Percentiles rank a stretch among this genome's conserved stretches.
These are phyloP conservation scores for Dysphania ambrosioides DNA, from an alignment of 148 eudicot species.

Conservation along the genomic window DNA sequence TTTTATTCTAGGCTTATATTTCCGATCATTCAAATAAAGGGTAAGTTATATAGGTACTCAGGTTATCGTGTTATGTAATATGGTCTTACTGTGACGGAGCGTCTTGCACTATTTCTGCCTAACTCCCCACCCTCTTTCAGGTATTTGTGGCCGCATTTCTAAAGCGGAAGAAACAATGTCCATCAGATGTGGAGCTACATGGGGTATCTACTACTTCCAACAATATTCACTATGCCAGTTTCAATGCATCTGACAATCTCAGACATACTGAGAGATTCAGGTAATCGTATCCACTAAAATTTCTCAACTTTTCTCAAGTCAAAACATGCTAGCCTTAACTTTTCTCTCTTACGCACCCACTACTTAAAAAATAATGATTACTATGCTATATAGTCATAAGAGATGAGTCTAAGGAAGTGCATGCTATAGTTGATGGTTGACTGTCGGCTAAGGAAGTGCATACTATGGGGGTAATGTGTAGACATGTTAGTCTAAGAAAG, in stretches of 20 bases:
- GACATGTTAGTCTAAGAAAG: neutral
- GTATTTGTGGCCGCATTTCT: constrained; percentile 86
- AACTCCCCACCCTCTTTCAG: constrained; percentile 27
- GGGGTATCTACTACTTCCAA: constrained; percentile 37
- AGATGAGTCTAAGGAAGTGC: constrained; percentile 5
- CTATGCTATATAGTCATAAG: constrained; percentile 18
- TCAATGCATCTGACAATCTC: constrained; percentile 32
- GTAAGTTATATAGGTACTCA: too few species aligned
- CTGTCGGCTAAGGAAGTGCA: constrained; percentile 8
- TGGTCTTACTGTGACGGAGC: neutral
- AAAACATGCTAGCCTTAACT: constrained; percentile 3
- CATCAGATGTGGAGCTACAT: constrained; percentile 61
- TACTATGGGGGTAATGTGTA: neutral
- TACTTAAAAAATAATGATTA: constrained; percentile 4
- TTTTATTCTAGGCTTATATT: too few species aligned
- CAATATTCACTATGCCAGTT: constrained; percentile 21
- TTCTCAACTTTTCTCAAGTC: constrained; percentile 7
- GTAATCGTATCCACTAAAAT: constrained; percentile 35
- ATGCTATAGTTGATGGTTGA: neutral
- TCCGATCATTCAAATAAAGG: too few species aligned
- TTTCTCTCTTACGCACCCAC: neutral
- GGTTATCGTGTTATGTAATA: too few species aligned
- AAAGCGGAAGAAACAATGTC: constrained; percentile 65
- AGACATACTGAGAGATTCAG: constrained; percentile 57
- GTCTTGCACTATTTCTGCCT: neutral